phyloP scores from a whole-genome alignment of 352 stramenopile species.

The Phytophthora pseudosyringae region DNA sequence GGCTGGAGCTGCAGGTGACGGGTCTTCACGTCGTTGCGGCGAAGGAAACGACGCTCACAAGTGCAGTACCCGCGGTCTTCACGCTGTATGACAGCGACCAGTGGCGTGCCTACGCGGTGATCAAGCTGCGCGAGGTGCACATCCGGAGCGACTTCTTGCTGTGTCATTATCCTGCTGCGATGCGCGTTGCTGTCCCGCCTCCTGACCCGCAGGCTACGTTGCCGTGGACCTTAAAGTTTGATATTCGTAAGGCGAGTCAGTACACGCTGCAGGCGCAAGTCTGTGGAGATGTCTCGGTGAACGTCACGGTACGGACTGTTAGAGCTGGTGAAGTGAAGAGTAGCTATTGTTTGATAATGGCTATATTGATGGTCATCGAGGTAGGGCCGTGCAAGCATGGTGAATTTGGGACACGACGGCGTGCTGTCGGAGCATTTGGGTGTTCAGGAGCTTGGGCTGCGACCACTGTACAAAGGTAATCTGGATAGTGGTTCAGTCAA shows the following conservation, averaged over 20 bases:
- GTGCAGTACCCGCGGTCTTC: constrained; percentile 55
- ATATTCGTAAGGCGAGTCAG: constrained; percentile 50
- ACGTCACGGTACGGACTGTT: constrained; percentile 42
- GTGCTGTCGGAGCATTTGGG: constrained; percentile 65
- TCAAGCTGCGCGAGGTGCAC: constrained; percentile 65
- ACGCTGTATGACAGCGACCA: constrained; percentile 69
- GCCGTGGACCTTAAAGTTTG: constrained; percentile 36
- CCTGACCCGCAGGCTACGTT: constrained; percentile 8
- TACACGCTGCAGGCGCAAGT: constrained; percentile 73
- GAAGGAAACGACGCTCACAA: constrained; percentile 1
- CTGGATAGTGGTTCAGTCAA: not conserved
- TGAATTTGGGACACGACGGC: constrained; percentile 63
- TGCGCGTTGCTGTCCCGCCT: constrained; percentile 51
- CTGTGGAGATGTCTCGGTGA: constrained; percentile 56
- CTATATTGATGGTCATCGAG: not conserved
- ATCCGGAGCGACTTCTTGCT: constrained; percentile 59
- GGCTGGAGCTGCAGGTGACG: constrained; percentile 52
- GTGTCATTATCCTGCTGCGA: constrained; percentile 62
- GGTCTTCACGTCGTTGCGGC: not conserved
- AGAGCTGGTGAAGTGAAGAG: not conserved
- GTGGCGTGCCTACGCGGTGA: constrained; percentile 64
- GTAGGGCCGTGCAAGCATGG: constrained; percentile 52
- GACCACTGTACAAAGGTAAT: constrained; percentile 65
- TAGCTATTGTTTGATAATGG: not conserved
- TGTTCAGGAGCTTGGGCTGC: constrained; percentile 62